These are phyloP conservation scores for Fusarium sp. DNA, from an alignment of 2,329 filamentous ascomycete genomes.

Conservation along the genomic window DNA sequence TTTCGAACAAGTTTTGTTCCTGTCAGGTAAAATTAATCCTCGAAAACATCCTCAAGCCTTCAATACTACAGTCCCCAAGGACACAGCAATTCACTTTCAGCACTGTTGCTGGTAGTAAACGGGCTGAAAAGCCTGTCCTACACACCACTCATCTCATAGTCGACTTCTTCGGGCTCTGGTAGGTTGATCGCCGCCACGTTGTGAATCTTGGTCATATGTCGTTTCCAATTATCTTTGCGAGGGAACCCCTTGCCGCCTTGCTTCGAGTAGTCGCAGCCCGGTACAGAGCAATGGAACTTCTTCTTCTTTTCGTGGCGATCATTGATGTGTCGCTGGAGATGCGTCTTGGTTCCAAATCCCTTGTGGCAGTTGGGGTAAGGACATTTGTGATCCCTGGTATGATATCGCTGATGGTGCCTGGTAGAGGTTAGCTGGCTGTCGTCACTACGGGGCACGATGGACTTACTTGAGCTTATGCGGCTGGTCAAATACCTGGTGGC, in stretches of 20 bases:
- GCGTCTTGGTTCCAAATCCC: conserved; percentile 67
- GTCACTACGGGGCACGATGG: background rate
- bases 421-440: background rate
- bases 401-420: conserved; percentile 67
- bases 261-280: conserved; percentile 63
- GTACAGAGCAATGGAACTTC: conserved; percentile 65
- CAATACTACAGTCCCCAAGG: background rate
- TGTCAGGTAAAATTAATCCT: conserved; percentile 10
- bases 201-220: conserved; percentile 69
- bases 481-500: conserved; percentile 60
- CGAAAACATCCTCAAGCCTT: background rate
- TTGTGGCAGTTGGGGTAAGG: conserved; percentile 61
- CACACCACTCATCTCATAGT: conserved; percentile 45
- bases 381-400: conserved; percentile 66
- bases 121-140: conserved; percentile 6
- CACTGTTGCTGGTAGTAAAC: too few relatives aligned
- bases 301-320: conserved; percentile 67
- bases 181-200: conserved; percentile 51
- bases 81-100: background rate
- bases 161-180: conserved; percentile 54
- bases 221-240: conserved; percentile 68
- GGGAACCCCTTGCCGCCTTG: conserved; percentile 66
- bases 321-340: conserved; percentile 68
- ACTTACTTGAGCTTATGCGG: conserved; percentile 66
- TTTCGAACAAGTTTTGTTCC: background rate